phyloP scores from a whole-genome alignment of 2,329 filamentous ascomycete species.

The Cladorrhinum sp. region DNA sequence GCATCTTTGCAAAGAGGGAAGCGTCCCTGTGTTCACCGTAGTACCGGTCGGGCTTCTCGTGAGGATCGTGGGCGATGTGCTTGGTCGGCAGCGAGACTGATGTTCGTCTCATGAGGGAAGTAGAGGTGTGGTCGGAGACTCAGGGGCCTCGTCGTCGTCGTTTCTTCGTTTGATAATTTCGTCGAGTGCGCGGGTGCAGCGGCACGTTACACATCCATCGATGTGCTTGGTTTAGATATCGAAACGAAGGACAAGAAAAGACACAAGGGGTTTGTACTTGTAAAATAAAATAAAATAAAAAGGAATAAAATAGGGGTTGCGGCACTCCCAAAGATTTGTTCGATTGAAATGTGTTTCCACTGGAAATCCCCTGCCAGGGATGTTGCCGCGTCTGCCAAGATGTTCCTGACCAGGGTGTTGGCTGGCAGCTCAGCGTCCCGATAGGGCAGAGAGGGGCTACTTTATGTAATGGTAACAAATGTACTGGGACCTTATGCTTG shows the following conservation, averaged over 20 bases:
- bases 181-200: neutral
- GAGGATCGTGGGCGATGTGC: conserved; percentile 57
- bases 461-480: conserved; percentile 8
- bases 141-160: neutral
- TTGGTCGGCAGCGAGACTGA: conserved; percentile 63
- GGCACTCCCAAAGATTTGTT: neutral
- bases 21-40: conserved; percentile 42
- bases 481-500: neutral
- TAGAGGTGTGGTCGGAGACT: conserved; percentile 9
- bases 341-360: conserved; percentile 7
- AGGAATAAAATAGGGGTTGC: neutral
- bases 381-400: conserved; percentile 5
- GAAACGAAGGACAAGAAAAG: conserved; percentile 25
- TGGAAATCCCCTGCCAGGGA: conserved; percentile 2
- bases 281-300: too few species aligned
- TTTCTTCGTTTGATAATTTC: neutral
- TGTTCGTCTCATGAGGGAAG: conserved; percentile 57
- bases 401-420: conserved; percentile 2
- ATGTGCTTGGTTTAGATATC: neutral
- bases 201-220: conserved; percentile 16
- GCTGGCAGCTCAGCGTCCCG: neutral
- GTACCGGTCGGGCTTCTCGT: conserved; percentile 65
- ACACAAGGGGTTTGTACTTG: neutral
- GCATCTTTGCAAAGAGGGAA: conserved; percentile 53
- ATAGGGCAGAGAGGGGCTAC: neutral